Percentiles rank a stretch among this genome's conserved stretches.
phyloP scores from a whole-genome alignment of 306 rosid genomes.

The Castanospermum australe region DNA sequence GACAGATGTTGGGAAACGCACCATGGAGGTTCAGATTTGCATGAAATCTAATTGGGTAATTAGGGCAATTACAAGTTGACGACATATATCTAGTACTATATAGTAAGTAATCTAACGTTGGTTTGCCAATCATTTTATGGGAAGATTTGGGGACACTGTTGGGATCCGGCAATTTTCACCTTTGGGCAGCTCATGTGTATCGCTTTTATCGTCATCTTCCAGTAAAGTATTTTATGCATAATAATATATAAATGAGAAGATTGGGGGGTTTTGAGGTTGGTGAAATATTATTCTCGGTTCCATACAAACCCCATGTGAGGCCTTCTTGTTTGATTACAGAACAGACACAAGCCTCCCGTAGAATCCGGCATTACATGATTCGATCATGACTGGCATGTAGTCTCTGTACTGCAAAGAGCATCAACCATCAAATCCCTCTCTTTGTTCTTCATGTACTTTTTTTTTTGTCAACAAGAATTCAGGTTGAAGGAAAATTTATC shows the following conservation, averaged over 20 bases:
- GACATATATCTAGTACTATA: no score
- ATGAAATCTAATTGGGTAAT: no score
- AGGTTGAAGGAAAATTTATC: no score
- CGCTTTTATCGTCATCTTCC: background rate
- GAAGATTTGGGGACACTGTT: background rate
- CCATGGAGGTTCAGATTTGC: no score
- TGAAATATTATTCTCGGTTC: slow-evolving; percentile 36
- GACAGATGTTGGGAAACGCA: no score
- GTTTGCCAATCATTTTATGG: background rate
- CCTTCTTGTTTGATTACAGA: background rate
- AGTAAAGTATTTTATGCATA: no score
- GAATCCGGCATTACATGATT: slow-evolving; percentile 42
- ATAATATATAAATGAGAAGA: no score
- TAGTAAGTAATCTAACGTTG: background rate
- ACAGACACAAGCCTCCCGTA: slow-evolving; percentile 24
- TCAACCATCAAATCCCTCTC: background rate
- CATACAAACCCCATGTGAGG: slow-evolving; percentile 48
- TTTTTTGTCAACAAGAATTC: no score
- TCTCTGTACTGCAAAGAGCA: background rate
- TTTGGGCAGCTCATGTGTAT: no score
- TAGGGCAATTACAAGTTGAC: no score
- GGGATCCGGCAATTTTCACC: background rate
- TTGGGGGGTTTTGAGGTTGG: slow-evolving; percentile 21
- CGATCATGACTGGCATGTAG: slow-evolving; percentile 28
- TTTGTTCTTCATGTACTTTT: background rate